Base-by-base conservation (phyloP, 179 eudicot genomes). In the Pouteria campechiana region DNA sequence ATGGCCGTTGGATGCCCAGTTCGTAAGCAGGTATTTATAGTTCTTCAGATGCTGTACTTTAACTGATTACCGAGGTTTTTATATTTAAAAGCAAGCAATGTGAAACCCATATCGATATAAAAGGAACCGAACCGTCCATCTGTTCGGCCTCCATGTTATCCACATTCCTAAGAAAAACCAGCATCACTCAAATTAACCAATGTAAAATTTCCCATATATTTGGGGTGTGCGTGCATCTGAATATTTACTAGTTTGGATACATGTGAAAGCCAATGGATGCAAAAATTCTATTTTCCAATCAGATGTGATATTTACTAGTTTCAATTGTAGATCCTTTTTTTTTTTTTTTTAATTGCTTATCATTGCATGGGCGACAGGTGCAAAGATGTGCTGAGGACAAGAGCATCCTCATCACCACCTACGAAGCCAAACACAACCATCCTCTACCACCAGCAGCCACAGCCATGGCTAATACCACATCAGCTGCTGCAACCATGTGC, bases 381-480 rank as follows among this genome's bases (percentile, higher is more conserved):
- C 57, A 52, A 52, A 52, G 57, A 17, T 52, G 57, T 38, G 57
- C 48, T 5, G 57, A 52, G 31, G 57, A 52, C 31, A 52, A 27
- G 23, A 31, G 37, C 32, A 52, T 52, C 8, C 46, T 51, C 2
- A 30, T 51, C 10, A 51, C 56, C 18, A 51, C 56, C 14, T 51
- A 51, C n/a, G 56, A 52, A 22, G 57, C 48, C 3, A 32, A 12
- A 6, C 37, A 32, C 6, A 32, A 32, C 6, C 37, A 32, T 17
- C 37, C 37, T 6, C 37, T 32, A 14, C 37, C 37, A 32, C 37
- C 37, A 3, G 37, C 37, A 32, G 37, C 37, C 6, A 32, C 37
- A 32, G 37, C 37, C 37, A 14, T 32, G 10, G 37, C 37, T 2
- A 32, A 3, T 11, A 32, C 37, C 12, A 32, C 37, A n/a, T 32